Conservation (phyloP, 805 yeast genomes). For the Kuraishia hungarica region DNA sequence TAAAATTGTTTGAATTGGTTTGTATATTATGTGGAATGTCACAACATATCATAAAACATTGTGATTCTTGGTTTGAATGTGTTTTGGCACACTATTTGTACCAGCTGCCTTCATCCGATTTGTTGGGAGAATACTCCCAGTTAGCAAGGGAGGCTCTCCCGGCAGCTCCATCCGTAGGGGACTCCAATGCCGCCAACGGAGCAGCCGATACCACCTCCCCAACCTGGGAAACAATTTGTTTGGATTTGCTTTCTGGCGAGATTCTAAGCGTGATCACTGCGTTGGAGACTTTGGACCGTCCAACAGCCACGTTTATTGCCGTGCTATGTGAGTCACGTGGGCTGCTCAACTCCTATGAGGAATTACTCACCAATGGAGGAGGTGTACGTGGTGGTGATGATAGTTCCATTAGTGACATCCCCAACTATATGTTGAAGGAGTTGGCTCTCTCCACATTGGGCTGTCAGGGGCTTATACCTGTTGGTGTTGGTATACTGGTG, state of each 20-base stretch:
- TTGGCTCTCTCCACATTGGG: conserved; percentile 48
- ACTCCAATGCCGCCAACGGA: conserved; percentile 15
- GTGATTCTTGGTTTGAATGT: conserved; percentile 64
- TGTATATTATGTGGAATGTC: conserved; percentile 38
- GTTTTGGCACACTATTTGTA: conserved; percentile 32
- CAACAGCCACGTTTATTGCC: conserved; percentile 57
- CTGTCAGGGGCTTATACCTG: conserved; percentile 47
- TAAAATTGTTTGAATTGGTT: conserved; percentile 32
- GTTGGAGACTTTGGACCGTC: conserved; percentile 49
- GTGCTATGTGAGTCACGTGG: conserved; percentile 60
- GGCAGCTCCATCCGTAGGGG: conserved; percentile 20
- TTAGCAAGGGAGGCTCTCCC: conserved; percentile 24
- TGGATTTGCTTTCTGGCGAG: conserved; percentile 47
- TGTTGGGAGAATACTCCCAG: conserved; percentile 31
- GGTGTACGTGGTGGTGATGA: conserved; percentile 5
- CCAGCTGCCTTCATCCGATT: conserved; percentile 44
- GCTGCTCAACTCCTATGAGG: conserved; percentile 31
- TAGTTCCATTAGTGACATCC: conserved; percentile 9
- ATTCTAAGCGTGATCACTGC: conserved; percentile 49
- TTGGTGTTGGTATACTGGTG: conserved; percentile 59
- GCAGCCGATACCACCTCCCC: conserved; percentile 14
- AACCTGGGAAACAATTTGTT: conserved; percentile 48
- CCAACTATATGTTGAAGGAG: conserved; percentile 35
- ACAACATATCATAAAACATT: conserved; percentile 37
- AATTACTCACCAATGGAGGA: conserved; percentile 7